Base-by-base conservation (phyloP, 208 protist species). In the Wallacemonas sp. region DNA sequence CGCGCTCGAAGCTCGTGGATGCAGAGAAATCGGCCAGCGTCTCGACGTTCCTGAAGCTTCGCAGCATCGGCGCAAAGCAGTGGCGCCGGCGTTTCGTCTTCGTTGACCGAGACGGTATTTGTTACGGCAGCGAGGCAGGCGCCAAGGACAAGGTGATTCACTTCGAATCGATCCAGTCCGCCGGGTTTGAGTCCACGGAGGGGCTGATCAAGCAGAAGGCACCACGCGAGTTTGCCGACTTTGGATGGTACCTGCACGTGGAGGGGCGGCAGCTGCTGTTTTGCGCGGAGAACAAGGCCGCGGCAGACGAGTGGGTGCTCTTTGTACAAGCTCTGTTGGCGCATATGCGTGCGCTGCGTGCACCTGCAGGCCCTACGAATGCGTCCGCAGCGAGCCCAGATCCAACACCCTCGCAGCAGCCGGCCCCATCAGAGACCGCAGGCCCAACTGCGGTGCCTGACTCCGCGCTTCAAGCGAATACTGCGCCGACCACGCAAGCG, bases 61-160 rank as follows among this genome's bases (percentile, higher is more conserved):
- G 83, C 26, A 56, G 76, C 57, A 54, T 86, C 47, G 81, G 85
- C 5, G 80, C 80, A 2, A 64, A 67, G 19, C 61, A 76, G 30
- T 91, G 85, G 85, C 74, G 81, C 32, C 72, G 79, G 4, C 81
- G 85, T 17, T 86, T 82, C 29, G 60, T 88, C 17, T 81, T 79
- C 58, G 33, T 91, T 29, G 78, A 83, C 38, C 47, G 73, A 12
- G 68, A 76, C 46, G 41, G 44, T 1, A 65, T 91, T 33, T 79
- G 69, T 49, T 91, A 91, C 68, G 81, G 81, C 12, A 81, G 75
- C 48, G 49, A 61, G 11, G 36, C 63, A 16, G 62, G 71, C 17
- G 38, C 48, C 6, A 60, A 60, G 14, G 76, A 82, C 29, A 91
- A 88, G 64, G 55, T 74, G 17, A 71, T 91, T 19, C 78, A 74